These are phyloP conservation scores for Heliamphora pulchella DNA, from an alignment of 179 eudicot genomes.

Conservation along the genomic window DNA sequence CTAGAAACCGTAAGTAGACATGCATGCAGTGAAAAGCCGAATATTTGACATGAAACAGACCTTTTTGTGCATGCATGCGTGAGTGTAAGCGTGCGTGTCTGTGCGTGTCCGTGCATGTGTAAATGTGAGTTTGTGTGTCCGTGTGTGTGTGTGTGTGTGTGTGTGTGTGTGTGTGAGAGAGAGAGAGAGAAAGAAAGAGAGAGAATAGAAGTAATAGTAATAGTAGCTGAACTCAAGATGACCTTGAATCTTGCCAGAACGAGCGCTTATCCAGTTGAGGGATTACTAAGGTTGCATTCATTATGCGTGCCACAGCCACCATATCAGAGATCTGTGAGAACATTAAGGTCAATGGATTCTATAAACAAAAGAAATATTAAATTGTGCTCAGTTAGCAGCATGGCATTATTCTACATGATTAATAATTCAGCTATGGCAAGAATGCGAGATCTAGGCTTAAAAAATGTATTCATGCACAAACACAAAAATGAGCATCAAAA, in stretches of 20 bases:
- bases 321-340: slow-evolving; percentile 73
- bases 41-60: neutral
- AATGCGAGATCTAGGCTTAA: neutral
- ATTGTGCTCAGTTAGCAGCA: neutral
- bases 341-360: slow-evolving; percentile 1
- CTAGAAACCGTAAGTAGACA: slow-evolving; percentile 17
- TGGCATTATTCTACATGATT: neutral
- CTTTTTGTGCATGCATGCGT: neutral
- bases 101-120: too few relatives aligned
- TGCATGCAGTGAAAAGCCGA: neutral
- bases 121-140: neutral
- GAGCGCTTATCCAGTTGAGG: slow-evolving; percentile 83
- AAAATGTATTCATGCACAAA: slow-evolving; percentile 2
- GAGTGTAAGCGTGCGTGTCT: neutral
- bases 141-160: neutral
- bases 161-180: neutral
- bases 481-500: neutral
- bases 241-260: slow-evolving; percentile 95
- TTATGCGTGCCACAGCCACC: slow-evolving; percentile 85
- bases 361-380: neutral
- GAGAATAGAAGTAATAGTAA: slow-evolving; percentile 5
- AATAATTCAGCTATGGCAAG: neutral
- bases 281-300: slow-evolving; percentile 86
- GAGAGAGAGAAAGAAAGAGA: neutral
- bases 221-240: slow-evolving; percentile 8